These are phyloP conservation scores for Fusarium tjaetaba DNA, from an alignment of 2,329 filamentous ascomycete species.

Conservation along the genomic window DNA sequence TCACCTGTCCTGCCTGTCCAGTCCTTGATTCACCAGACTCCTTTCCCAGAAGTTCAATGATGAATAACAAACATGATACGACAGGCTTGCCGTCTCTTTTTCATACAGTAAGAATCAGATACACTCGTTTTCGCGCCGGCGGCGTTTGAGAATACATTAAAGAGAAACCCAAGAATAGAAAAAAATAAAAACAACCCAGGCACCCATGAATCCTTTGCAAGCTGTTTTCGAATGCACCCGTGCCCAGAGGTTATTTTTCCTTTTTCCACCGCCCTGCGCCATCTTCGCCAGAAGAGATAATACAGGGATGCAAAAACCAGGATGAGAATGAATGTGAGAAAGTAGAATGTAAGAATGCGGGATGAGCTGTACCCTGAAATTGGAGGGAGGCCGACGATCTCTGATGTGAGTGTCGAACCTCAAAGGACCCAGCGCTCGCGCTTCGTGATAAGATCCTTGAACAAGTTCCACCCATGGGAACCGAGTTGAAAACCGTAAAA, in stretches of 20 bases:
- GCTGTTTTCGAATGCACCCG: constrained; percentile 25
- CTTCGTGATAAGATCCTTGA: constrained; percentile 24
- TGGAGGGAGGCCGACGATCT: not conserved
- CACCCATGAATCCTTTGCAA: constrained; percentile 12
- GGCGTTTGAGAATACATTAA: constrained; percentile 24
- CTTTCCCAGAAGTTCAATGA: constrained; percentile 26
- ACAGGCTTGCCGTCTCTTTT: constrained; percentile 7
- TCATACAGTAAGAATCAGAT: constrained; percentile 32
- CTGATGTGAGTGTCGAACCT: not conserved
- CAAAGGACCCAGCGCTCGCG: constrained; percentile 18
- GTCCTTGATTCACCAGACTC: constrained; percentile 16
- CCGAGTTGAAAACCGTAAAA: constrained; percentile 36
- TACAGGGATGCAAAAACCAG: constrained; percentile 13
- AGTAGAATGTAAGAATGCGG: not conserved
- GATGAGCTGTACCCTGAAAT: constrained; percentile 34
- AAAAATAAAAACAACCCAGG: not conserved
- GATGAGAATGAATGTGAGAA: constrained; percentile 7
- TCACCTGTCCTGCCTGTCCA: constrained; percentile 6
- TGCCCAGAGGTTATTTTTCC: constrained; percentile 20
- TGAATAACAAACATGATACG: constrained; percentile 11
- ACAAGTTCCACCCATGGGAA: constrained; percentile 14
- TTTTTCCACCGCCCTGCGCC: constrained; percentile 18
- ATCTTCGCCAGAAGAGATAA: constrained; percentile 17
- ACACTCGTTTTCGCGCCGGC: constrained; percentile 13
- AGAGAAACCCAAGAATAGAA: constrained; percentile 10